Base-by-base conservation (phyloP, 139 green algal genomes). In the Astrephomene gubernaculifera region DNA sequence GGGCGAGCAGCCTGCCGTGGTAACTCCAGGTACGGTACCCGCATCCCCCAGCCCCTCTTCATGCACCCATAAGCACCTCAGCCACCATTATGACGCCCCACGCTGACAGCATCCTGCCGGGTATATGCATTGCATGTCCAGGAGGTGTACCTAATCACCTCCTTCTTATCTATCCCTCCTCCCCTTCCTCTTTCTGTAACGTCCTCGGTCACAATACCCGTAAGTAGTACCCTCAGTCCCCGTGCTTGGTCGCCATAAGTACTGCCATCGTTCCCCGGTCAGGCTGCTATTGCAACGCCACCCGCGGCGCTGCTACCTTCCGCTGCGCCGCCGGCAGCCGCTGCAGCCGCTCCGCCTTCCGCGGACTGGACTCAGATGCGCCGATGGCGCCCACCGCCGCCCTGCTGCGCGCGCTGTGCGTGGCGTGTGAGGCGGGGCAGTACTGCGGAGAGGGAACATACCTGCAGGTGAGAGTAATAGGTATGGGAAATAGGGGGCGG, bases 271-370 rank as follows among this genome's bases (percentile, higher is more conserved):
- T 60, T 2, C 6, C 12, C 57, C 27, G 27, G 38, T 38, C 83
- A 89, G 88, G 88, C 33, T 91, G 88, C 38, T 65, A 63, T n/a
- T 91, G 88, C 79, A 91, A 91, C 65, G 83, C 83, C 38, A 91
- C 83, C 2, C 3, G 6, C 4, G 25, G 36, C 44, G 88, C 88
- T 2, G 17, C 36, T 2, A 79, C 64, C 0, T 87, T 89, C 53
- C 78, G 45, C 3, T 92, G 89, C 64, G 71, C 86, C 31, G 86
- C 89, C 1, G 89, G 89, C 24, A 24, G 38, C n/a, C 70, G 83
- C 27, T 88, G 81, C 80, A 81, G 52, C 25, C 71, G n/a, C 6
- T 65, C 33, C 68, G 52, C 79, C 6, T 86, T 81, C 54, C 36
- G 38, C 1, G 86, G 71, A 0, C 84, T 91, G 41, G 52, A 52